Evolutionary conservation across 2,329 filamentous ascomycete species (phyloP).

Genomic region (Phyllosticta citrichinensis): DNA sequence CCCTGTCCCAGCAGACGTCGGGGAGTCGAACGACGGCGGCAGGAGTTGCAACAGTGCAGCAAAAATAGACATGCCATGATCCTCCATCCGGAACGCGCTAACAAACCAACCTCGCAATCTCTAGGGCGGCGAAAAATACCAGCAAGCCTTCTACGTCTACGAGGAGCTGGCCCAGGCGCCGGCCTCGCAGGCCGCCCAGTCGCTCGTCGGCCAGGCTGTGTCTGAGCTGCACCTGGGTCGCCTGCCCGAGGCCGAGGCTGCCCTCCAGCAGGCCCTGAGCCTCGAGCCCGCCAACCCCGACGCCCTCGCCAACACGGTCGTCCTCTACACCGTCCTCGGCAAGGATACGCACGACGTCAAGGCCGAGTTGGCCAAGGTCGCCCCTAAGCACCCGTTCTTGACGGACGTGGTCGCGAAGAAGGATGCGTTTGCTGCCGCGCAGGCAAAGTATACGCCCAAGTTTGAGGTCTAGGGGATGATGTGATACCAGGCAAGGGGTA

Average conservation of each 20-base stretch:
- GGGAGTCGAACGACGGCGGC: neutral
- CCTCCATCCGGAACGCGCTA: neutral
- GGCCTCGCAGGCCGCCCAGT: slow-evolving; percentile 64
- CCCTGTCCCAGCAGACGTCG: neutral
- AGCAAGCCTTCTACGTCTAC: slow-evolving; percentile 94
- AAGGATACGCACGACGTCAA: slow-evolving; percentile 55
- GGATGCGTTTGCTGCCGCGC: slow-evolving; percentile 75
- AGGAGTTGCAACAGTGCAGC: neutral
- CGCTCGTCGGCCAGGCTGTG: slow-evolving; percentile 78
- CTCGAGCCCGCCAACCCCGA: slow-evolving; percentile 63
- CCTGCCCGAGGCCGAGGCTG: slow-evolving; percentile 78
- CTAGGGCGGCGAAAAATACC: slow-evolving; percentile 92
- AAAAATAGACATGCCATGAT: slow-evolving; percentile 18
- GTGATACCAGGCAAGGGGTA: neutral
- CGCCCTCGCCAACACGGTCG: slow-evolving; percentile 72
- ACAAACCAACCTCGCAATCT: neutral
- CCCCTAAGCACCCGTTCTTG: slow-evolving; percentile 61
- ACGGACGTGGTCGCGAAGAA: slow-evolving; percentile 74
- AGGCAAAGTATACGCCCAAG: slow-evolving; percentile 78
- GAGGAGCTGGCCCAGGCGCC: slow-evolving; percentile 89
- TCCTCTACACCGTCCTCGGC: slow-evolving; percentile 67
- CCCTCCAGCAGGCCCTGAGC: slow-evolving; percentile 68
- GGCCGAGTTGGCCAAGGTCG: slow-evolving; percentile 42
- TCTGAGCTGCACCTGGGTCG: slow-evolving; percentile 86
- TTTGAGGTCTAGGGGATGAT: slow-evolving; percentile 38